Evolutionary conservation across 257 asterid genomes (phyloP), one percentile per base, ranked within the genome.

Genomic region (Orobanche coerulescens): DNA sequence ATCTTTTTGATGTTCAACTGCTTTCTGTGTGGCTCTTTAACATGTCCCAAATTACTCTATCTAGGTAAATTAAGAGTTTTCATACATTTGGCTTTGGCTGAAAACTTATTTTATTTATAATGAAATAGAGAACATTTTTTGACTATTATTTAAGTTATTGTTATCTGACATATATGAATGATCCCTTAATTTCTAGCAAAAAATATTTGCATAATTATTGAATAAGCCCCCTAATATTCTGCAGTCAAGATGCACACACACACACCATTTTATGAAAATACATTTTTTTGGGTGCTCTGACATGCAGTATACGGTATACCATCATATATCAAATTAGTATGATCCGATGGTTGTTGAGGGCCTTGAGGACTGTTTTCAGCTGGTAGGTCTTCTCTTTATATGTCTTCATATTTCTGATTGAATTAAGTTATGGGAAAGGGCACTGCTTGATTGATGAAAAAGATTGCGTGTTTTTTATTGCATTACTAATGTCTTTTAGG

Each of bases 11-110:
- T 34, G 26, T 64, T 25, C 15, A 34, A n/a, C 9, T 30, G 4
- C 24, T 58, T 57, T 33, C 19, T 33, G 28, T 65, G 36, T 59
- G 70, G 24, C 60, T 67, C 71, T 6, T 48, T 4, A 12, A 55
- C 16, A 23, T 49, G 51, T 49, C 13, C 23, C 62, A 25, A 58
- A 28, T n/a, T 13, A 47, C 60, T 66, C 1, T 54, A 33, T 23
- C 6, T 33, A 19, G 33, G 56, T 15, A 34, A 20, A 58, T 26
- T 3, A 52, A 7, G 58, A 31, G 43, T 26, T 18, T 49, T 44
- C 66, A 49, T 68, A 51, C 40, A n/a, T n/a, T n/a, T n/a, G n/a
- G n/a, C 48, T 26, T 15, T 63, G 43, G 10, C 34, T 14, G 63
- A 14, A 24, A 34, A 37, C n/a, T 5, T 53, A 42, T 62, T 5